Evolutionary conservation across 768 basidiomycete genomes (phyloP).

Genomic region (Lactarius hengduanensis): DNA sequence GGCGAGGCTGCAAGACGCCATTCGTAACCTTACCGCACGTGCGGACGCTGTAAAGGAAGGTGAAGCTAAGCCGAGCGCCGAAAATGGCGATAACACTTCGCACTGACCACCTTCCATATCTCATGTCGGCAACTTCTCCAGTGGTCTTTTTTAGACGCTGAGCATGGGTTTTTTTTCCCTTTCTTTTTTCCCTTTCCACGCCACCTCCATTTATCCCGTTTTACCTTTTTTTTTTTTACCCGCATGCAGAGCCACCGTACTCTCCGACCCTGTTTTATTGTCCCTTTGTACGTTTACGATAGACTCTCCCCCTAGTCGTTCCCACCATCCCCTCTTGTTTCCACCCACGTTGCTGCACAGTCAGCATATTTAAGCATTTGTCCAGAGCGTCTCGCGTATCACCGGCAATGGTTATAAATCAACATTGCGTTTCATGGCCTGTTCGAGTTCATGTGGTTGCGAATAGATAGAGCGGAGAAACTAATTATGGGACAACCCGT

Average conservation of each 20-base stretch:
- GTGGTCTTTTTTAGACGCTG: conserved; percentile 5
- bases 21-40: conserved; percentile 29
- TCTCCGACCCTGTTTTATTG: conserved; percentile 7
- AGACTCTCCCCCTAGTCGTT: conserved; percentile 14
- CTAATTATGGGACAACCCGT: not conserved
- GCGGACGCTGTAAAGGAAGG: conserved; percentile 30
- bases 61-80: conserved; percentile 2
- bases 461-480: not conserved
- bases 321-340: not conserved
- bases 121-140: not conserved
- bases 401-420: not conserved
- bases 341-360: not conserved
- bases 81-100: conserved; percentile 26
- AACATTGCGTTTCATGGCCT: not conserved
- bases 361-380: conserved; percentile 8
- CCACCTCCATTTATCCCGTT: conserved; percentile 11
- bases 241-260: conserved; percentile 3
- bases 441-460: not conserved
- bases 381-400: not conserved
- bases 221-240: not conserved
- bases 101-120: conserved; percentile 17
- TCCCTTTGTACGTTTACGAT: conserved; percentile 16
- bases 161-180: not conserved
- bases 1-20: conserved; percentile 36
- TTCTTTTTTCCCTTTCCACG: not conserved